These are phyloP conservation scores for Passiflora organensis DNA, from an alignment of 345 rosid genomes.

Conservation along the genomic window DNA sequence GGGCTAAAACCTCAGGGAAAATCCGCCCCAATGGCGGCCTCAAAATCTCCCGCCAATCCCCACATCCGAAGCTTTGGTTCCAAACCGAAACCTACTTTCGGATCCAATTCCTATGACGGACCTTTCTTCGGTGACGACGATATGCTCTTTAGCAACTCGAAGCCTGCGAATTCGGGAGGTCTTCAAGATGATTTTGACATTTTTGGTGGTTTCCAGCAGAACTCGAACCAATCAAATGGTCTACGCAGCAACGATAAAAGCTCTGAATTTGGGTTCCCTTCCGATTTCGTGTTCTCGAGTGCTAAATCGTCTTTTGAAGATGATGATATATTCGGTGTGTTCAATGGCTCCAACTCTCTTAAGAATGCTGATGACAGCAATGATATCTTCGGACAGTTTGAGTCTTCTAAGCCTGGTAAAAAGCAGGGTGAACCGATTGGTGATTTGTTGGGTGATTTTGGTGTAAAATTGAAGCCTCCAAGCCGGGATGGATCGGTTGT, in stretches of 20 bases:
- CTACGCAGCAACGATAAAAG: not conserved
- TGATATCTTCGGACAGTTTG: conserved; percentile 44
- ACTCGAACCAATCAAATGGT: conserved; percentile 18
- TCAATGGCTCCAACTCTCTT: conserved; percentile 28
- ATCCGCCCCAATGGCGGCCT: conserved; percentile 77
- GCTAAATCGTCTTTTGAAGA: conserved; percentile 38
- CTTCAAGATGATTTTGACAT: conserved; percentile 43
- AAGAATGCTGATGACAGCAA: conserved; percentile 15
- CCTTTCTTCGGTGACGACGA: conserved; percentile 28
- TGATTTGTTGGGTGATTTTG: conserved; percentile 58
- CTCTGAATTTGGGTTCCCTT: conserved; percentile 40
- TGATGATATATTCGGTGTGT: conserved; percentile 42
- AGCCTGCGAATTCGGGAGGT: conserved; percentile 17
- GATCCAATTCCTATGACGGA: conserved; percentile 24
- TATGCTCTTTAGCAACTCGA: conserved; percentile 17
- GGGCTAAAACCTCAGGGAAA: conserved; percentile 85
- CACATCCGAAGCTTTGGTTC: conserved; percentile 3
- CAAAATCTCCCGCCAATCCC: conserved; percentile 34
- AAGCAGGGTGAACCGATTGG: conserved; percentile 33
- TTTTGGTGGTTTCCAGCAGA: conserved; percentile 39
- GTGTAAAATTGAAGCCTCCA: conserved; percentile 22
- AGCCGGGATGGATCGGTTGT: conserved; percentile 30
- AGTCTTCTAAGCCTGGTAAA: conserved; percentile 22
- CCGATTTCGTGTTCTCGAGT: conserved; percentile 41
- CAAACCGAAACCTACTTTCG: conserved; percentile 22